These are phyloP conservation scores for Macadamia integrifolia DNA, from an alignment of 164 flowering plant genomes.

Conservation along the genomic window DNA sequence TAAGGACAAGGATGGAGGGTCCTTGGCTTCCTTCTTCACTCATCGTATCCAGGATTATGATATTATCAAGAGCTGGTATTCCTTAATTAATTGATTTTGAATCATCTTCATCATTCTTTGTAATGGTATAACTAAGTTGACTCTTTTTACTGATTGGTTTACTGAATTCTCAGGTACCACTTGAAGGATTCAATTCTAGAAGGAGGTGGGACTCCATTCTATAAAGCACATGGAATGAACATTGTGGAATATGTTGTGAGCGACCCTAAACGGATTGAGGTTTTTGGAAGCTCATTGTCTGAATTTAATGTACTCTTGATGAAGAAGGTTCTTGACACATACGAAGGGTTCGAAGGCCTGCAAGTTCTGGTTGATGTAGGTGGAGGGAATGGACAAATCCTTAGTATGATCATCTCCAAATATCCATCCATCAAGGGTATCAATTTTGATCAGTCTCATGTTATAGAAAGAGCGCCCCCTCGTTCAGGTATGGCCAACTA, in stretches of 20 bases:
- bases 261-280: slow-evolving; percentile 13
- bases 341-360: slow-evolving; percentile 29
- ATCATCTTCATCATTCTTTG: no score
- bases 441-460: slow-evolving; percentile 28
- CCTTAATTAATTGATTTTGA: no score
- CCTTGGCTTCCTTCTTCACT: no score
- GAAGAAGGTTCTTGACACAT: slow-evolving; percentile 21
- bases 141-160: no score
- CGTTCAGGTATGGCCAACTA: slow-evolving; percentile 12
- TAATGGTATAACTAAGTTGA: no score
- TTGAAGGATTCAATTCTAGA: slow-evolving; percentile 33
- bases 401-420: slow-evolving; percentile 26
- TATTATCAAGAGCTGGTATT: no score
- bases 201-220: slow-evolving; percentile 31
- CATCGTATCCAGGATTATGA: no score
- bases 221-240: slow-evolving; percentile 30
- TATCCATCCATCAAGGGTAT: slow-evolving; percentile 30
- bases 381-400: slow-evolving; percentile 28
- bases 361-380: slow-evolving; percentile 31
- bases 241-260: slow-evolving; percentile 13
- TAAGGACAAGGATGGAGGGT: no score
- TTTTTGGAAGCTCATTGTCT: slow-evolving; percentile 18
- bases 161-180: slow-evolving; percentile 12
- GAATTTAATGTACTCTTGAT: slow-evolving; percentile 11
- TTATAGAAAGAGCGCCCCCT: slow-evolving; percentile 17